Evolutionary conservation across 225 moss, liverwort and hornwort species (phyloP).

Genomic region (Polytrichum formosum): DNA sequence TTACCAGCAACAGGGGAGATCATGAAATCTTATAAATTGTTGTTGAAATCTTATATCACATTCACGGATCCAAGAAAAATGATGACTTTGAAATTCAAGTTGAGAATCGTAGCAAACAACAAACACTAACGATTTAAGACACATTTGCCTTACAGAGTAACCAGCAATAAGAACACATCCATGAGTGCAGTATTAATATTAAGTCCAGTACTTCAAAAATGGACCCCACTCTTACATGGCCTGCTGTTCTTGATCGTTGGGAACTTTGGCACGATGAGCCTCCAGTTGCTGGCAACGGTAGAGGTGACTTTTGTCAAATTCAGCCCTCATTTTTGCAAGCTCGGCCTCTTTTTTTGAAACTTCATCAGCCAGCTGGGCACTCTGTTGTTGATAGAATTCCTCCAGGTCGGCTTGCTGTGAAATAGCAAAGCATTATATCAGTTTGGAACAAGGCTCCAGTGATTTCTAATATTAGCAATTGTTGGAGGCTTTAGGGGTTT

Average conservation of each 20-base stretch:
- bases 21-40: no score
- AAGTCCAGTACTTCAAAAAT: neutral
- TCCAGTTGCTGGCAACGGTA: conserved; percentile 67
- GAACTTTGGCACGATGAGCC: conserved; percentile 57
- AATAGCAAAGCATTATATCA: neutral
- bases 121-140: no score
- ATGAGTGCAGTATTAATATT: no score
- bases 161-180: neutral
- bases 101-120: no score
- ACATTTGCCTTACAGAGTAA: neutral
- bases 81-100: no score
- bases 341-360: conserved; percentile 54
- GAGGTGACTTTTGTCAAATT: conserved; percentile 63
- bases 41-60: no score
- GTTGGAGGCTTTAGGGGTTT: no score
- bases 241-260: conserved; percentile 59
- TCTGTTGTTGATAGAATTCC: conserved; percentile 53
- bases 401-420: conserved; percentile 67
- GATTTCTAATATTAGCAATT: no score
- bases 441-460: no score
- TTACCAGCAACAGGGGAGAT: no score
- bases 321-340: conserved; percentile 61
- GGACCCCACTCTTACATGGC: conserved; percentile 34
- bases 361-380: conserved; percentile 55
- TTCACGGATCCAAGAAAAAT: no score